These are phyloP conservation scores for Heliocybe sulcata DNA, from an alignment of 1,284 basidiomycete genomes.

Conservation along the genomic window DNA sequence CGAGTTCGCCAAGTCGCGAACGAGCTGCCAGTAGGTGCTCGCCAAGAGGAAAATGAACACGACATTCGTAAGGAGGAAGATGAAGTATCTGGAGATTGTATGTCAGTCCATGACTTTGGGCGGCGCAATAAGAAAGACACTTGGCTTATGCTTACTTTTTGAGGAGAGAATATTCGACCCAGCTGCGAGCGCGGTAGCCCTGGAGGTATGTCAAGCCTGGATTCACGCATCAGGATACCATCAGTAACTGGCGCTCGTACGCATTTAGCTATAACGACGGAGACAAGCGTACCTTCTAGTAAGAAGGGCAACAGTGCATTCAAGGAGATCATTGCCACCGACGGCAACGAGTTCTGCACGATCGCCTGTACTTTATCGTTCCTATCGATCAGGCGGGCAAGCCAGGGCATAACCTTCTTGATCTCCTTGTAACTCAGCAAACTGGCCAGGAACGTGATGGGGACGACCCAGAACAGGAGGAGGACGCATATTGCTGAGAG, in stretches of 20 bases:
- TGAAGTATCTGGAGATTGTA: conserved; percentile 68
- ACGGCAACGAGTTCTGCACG: conserved; percentile 90
- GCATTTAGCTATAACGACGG: too few relatives aligned
- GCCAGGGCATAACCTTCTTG: conserved; percentile 82
- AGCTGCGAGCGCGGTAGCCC: conserved; percentile 83
- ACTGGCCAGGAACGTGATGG: conserved; percentile 79
- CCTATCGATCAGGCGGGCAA: conserved; percentile 71
- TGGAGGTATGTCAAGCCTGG: conserved; percentile 82
- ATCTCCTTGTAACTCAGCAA: conserved; percentile 90
- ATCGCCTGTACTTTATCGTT: conserved; percentile 79
- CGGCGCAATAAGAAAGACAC: conserved; percentile 1
- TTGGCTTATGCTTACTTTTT: conserved; percentile 61
- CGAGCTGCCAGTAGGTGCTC: conserved; percentile 84
- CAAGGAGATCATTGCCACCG: conserved; percentile 82
- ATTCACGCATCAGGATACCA: too few relatives aligned
- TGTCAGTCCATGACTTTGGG: background rate
- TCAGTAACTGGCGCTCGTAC: too few relatives aligned
- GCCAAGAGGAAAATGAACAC: conserved; percentile 94
- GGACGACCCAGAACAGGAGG: conserved; percentile 83
- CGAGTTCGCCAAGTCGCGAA: conserved; percentile 81
- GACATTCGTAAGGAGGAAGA: conserved; percentile 92
- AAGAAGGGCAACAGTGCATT: conserved; percentile 89
- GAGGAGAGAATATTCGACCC: conserved; percentile 89
- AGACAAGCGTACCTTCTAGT: conserved; percentile 83
- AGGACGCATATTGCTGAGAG: conserved; percentile 61